These are phyloP conservation scores for Candida namnaoensis DNA, from an alignment of 805 yeast genomes.

Conservation along the genomic window DNA sequence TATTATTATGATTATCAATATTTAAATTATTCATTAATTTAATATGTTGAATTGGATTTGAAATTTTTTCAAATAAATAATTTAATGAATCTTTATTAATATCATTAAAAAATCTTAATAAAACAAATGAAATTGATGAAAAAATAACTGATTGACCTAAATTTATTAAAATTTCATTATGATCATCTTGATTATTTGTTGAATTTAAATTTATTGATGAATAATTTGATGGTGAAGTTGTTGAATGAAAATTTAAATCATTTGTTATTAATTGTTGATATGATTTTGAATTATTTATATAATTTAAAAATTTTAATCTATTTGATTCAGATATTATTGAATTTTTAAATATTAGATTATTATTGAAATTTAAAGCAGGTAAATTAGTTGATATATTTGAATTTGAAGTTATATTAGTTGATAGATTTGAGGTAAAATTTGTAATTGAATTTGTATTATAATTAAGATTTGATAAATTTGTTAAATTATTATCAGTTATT, in stretches of 20 bases:
- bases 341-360: too few species aligned
- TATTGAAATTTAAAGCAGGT: too few species aligned
- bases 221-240: neutral
- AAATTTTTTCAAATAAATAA: slow-evolving; percentile 29
- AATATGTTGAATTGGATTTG: slow-evolving; percentile 12
- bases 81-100: slow-evolving; percentile 41
- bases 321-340: slow-evolving; percentile 5
- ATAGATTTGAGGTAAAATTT: too few species aligned
- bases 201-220: neutral
- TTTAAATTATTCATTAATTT: slow-evolving; percentile 24
- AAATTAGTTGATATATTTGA: too few species aligned
- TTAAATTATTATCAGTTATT: too few species aligned
- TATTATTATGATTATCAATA: neutral
- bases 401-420: too few species aligned
- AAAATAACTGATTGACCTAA: slow-evolving; percentile 47
- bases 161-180: slow-evolving; percentile 25
- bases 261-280: slow-evolving; percentile 33
- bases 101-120: slow-evolving; percentile 48
- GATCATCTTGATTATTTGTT: neutral
- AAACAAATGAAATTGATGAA: slow-evolving; percentile 43
- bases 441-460: too few species aligned
- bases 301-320: slow-evolving; percentile 26
- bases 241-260: slow-evolving; percentile 16
- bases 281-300: slow-evolving; percentile 49
- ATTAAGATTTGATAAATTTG: too few species aligned